Percentiles rank a stretch among this genome's conserved stretches.
These are phyloP conservation scores for Aspergillus texensis DNA, from an alignment of 2,329 filamentous ascomycete species.

Conservation along the genomic window DNA sequence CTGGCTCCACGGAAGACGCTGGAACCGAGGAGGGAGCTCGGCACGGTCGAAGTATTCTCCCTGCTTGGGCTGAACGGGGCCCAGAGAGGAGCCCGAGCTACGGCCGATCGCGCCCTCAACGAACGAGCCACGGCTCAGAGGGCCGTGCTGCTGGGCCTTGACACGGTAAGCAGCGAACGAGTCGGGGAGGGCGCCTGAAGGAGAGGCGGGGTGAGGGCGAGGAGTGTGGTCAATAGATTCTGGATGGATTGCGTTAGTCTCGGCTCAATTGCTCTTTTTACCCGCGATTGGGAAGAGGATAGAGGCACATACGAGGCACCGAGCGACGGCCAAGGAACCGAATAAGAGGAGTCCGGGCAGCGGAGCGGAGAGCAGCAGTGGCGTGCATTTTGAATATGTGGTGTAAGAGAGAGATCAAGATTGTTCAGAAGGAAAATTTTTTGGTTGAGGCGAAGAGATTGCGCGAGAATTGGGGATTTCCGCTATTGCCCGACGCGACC, in stretches of 20 bases:
- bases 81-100: constrained; percentile 68
- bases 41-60: constrained; percentile 87
- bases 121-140: constrained; percentile 49
- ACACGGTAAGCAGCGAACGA: constrained; percentile 65
- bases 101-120: constrained; percentile 56
- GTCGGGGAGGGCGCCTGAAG: constrained; percentile 57
- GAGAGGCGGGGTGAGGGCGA: constrained; percentile 61
- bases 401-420: constrained; percentile 3
- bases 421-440: constrained; percentile 16
- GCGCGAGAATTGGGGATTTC: constrained; percentile 30
- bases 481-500: constrained; percentile 35
- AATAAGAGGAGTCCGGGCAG: constrained; percentile 51
- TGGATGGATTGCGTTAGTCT: constrained; percentile 20
- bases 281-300: neutral
- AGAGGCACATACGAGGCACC: constrained; percentile 43
- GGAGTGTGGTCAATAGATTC: constrained; percentile 57
- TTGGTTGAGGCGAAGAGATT: constrained; percentile 18
- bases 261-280: neutral
- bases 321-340: constrained; percentile 54
- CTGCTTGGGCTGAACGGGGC: constrained; percentile 68
- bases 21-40: constrained; percentile 84
- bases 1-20: constrained; percentile 69
- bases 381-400: constrained; percentile 42
- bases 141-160: constrained; percentile 67
- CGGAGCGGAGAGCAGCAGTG: constrained; percentile 44